Base-by-base conservation (phyloP, 164 flowering plant genomes). In the Tetrastigma voinierianum region DNA sequence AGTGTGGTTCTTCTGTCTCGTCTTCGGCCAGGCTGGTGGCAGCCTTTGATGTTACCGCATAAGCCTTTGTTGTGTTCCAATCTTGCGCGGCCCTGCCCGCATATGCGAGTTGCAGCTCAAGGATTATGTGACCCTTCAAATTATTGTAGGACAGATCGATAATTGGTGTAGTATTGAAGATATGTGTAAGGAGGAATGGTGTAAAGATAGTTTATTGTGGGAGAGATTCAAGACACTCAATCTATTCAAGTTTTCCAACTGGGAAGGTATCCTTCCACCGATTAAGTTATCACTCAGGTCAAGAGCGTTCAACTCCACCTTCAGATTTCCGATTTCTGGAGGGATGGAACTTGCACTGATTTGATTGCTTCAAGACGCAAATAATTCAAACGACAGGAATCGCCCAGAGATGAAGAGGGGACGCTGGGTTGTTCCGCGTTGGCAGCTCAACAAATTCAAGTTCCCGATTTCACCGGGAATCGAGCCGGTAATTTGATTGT, bases 1-100 rank as follows among this genome's bases (percentile, higher is more conserved):
- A 25, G 20, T 4, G 0, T 0, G 2, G 1, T 11, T 0, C 1
- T n/a, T n/a, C n/a, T 51, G 1, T 16, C 0, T 9, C 10, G 2
- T 10, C 4, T 8, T 21, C 13, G 6, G 24, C 57, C 19, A 19
- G n/a, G n/a, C n/a, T 9, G 23, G 3, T 24, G 57, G 6, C 7
- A 54, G 4, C 24, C 14, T 19, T 9, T 6, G 2, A 1, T 19
- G 0, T 18, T 9, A 54, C 24, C 9, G 10, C 57, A 19, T 54
- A 54, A 54, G 9, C 18, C 24, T 19, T 13, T 18, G 57, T 54
- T 54, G 0, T 24, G 0, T 1, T 0, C 13, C 4, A 54, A 54
- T n/a, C 12, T 19, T 17, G 24, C 25, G 57, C 1, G 57, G 0
- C n/a, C n/a, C n/a, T n/a, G n/a, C n/a, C n/a, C n/a, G n/a, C n/a